These are phyloP conservation scores for Nicotiana undulata DNA, from an alignment of 257 asterid genomes.

Conservation along the genomic window DNA sequence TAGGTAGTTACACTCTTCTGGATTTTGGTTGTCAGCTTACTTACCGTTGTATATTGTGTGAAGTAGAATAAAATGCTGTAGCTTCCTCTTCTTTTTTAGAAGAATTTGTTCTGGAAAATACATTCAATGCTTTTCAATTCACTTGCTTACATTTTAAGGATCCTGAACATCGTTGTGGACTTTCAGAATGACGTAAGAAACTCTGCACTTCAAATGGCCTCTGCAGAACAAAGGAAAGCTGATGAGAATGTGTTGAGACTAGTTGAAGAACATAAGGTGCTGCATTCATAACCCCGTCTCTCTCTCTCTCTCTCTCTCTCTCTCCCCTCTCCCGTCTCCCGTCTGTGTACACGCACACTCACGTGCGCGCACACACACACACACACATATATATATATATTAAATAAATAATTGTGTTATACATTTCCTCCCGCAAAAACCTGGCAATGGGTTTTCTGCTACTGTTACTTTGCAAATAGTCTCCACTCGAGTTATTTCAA, in stretches of 20 bases:
- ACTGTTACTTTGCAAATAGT: background rate
- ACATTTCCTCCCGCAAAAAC: background rate
- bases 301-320: too few relatives aligned
- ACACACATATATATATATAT: background rate
- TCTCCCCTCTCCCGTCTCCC: too few relatives aligned
- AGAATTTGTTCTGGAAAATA: background rate
- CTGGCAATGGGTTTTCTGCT: background rate
- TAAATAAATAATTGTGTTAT: background rate
- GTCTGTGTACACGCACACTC: background rate
- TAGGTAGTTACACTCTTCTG: background rate
- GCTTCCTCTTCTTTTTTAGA: background rate
- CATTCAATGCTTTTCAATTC: background rate
- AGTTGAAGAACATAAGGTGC: conserved; percentile 77
- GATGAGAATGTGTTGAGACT: conserved; percentile 69
- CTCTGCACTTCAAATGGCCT: conserved; percentile 66
- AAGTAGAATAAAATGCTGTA: background rate
- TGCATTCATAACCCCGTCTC: background rate
- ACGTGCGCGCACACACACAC: background rate
- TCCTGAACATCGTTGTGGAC: background rate
- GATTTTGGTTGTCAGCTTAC: background rate
- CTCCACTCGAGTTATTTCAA: background rate
- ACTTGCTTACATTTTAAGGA: background rate
- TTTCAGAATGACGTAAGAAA: conserved; percentile 60
- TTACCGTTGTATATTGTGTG: background rate
- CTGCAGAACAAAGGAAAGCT: conserved; percentile 64